Base-by-base conservation (phyloP, 176 grass and related monocot species). In the Triticum turgidum region DNA sequence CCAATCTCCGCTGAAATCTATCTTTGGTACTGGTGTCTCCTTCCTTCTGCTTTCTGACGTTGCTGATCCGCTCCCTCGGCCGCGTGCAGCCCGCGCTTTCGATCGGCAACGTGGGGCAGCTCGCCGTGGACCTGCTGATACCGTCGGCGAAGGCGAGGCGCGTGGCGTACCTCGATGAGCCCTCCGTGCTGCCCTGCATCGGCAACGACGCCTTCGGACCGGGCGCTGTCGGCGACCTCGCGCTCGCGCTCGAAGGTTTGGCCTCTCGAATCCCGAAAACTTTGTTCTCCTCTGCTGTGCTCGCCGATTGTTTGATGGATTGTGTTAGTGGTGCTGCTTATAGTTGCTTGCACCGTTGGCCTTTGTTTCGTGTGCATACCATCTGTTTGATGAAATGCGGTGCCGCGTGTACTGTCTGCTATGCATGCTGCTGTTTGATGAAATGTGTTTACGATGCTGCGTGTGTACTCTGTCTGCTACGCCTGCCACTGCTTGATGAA, bases 31-130 rank as follows among this genome's bases (percentile, higher is more conserved):
- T 0, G 54, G 18, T 21, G 20, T 12, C 42, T 52, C 38, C 25
- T 54, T 51, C 37, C 24, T 56, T 7, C 71, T 41, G 74, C 1
- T 51, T 17, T 39, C 32, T 80, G 39, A 39, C 12, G 74, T 61
- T 38, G 37, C 17, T 88, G 69, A 65, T 56, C 63, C 12, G 49
- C 5, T 85, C 82, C 61, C 39, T 15, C 71, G 6, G 14, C 21
- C 2, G n/a, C 74, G 27, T 33, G 74, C 92, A 97, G 97, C 97
- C 97, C 73, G 92, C 90, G 59, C 92, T 99, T 20, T 96, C 94
- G 80, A 99, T 99, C 77, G 97, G 97, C 2, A 99, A 99, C 91
- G 97, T 99, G 63, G 97, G 94, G 39, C 97, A 99, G 84, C 90
- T 99, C 83, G 89, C 97, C 61, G 80, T 94, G 4, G 97, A 97